Percentiles rank a stretch among this genome's conserved stretches.
These are phyloP conservation scores for Canariomyces notabilis DNA, from an alignment of 2,329 filamentous ascomycete species.

Conservation along the genomic window DNA sequence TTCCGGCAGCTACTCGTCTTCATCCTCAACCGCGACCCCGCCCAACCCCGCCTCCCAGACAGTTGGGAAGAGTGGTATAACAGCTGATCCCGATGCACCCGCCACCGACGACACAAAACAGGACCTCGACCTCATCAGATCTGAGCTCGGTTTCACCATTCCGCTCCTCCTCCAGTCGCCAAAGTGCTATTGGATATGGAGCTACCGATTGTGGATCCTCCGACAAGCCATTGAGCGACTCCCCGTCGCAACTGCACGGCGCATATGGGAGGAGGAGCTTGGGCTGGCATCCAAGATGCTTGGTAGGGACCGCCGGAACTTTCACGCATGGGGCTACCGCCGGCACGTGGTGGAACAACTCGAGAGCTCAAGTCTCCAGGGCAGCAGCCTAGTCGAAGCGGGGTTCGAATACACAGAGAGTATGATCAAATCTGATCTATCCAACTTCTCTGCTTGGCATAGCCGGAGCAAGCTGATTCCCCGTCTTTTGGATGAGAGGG, in stretches of 20 bases:
- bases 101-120: slow-evolving; percentile 20
- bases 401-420: slow-evolving; percentile 89
- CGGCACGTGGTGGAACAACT: slow-evolving; percentile 71
- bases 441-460: slow-evolving; percentile 98
- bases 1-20: slow-evolving; percentile 55
- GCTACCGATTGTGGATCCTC: slow-evolving; percentile 84
- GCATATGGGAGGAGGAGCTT: slow-evolving; percentile 81
- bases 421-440: slow-evolving; percentile 80
- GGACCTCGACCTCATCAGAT: slow-evolving; percentile 53
- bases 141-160: slow-evolving; percentile 77
- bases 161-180: slow-evolving; percentile 79
- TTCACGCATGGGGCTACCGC: slow-evolving; percentile 94
- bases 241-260: slow-evolving; percentile 48
- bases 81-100: slow-evolving; percentile 36
- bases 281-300: slow-evolving; percentile 84
- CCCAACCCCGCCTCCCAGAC: slow-evolving; percentile 42
- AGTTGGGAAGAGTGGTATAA: slow-evolving; percentile 52
- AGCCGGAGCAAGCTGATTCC: slow-evolving; percentile 80
- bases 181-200: slow-evolving; percentile 99
- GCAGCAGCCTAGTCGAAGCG: slow-evolving; percentile 62
- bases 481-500: slow-evolving; percentile 65
- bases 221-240: slow-evolving; percentile 64
- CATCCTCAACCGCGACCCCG: slow-evolving; percentile 49
- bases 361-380: slow-evolving; percentile 52
- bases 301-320: slow-evolving; percentile 78